A percentile compares a stretch with the other conserved stretches of the same genome.
Evolutionary conservation across 352 stramenopile genomes (phyloP).

Genomic region (Pythium rishiriense): DNA sequence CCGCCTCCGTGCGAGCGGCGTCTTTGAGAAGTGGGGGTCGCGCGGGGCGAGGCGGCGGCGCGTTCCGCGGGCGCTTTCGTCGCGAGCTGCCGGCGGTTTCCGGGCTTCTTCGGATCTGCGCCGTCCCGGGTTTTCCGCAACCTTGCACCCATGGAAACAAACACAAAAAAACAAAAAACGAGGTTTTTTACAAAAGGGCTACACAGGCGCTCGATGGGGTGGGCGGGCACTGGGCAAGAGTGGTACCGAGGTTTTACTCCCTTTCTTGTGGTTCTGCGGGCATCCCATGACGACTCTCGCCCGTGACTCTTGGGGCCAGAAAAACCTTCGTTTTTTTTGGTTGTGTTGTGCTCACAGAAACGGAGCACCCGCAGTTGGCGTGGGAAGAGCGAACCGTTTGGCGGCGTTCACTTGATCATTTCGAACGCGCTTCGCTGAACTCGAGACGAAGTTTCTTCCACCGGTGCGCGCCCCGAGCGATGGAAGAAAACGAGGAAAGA

Average conservation of each 20-base stretch:
- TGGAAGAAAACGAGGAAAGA: slow-evolving; percentile 23
- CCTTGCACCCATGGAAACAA: slow-evolving; percentile 10
- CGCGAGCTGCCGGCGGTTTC: slow-evolving; percentile 33
- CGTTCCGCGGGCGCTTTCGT: slow-evolving; percentile 26
- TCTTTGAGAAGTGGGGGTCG: slow-evolving; percentile 13
- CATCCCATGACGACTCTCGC: not conserved
- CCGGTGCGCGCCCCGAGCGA: not conserved
- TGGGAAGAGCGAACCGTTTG: not conserved
- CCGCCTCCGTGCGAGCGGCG: slow-evolving; percentile 7
- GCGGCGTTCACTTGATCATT: not conserved
- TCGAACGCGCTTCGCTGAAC: slow-evolving; percentile 23
- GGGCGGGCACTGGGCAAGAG: too few species aligned
- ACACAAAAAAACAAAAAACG: slow-evolving; percentile 10
- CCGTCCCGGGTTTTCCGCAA: not conserved
- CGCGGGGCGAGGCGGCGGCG: slow-evolving; percentile 4
- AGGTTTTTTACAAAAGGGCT: slow-evolving; percentile 1
- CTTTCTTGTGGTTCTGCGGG: slow-evolving; percentile 20
- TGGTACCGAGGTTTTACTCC: too few species aligned
- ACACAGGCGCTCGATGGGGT: too few species aligned
- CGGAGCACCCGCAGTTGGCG: not conserved
- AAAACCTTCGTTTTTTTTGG: slow-evolving; percentile 18
- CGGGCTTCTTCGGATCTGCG: slow-evolving; percentile 43
- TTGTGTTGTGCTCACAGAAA: slow-evolving; percentile 7
- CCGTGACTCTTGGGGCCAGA: slow-evolving; percentile 4
- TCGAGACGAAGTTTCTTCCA: slow-evolving; percentile 32